phyloP scores from a whole-genome alignment of 129 eudicot genomes.

The Scalesia atractyloides region DNA sequence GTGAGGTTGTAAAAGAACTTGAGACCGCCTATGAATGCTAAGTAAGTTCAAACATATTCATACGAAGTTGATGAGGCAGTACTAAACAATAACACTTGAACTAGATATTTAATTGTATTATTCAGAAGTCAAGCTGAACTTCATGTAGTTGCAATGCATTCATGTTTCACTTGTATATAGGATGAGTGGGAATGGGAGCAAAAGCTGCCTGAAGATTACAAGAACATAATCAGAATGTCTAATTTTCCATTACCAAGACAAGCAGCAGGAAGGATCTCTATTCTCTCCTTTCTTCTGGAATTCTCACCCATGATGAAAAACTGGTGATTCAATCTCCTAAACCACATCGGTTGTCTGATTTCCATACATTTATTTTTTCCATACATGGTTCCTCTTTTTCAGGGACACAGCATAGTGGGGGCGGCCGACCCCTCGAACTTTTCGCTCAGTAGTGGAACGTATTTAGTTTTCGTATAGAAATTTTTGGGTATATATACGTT shows the following conservation, averaged over 20 bases:
- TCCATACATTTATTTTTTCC: too few relatives aligned
- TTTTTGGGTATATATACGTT: too few relatives aligned
- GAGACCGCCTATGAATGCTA: conserved; percentile 29
- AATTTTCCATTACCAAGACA: neutral
- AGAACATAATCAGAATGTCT: conserved; percentile 17
- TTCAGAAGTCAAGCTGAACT: neutral
- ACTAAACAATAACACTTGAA: too few relatives aligned
- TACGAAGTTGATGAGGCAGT: neutral
- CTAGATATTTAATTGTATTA: too few relatives aligned
- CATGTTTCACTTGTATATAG: conserved; percentile 5
- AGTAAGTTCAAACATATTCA: conserved; percentile 24
- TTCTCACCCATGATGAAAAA: conserved; percentile 7
- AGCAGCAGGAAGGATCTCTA: conserved; percentile 28
- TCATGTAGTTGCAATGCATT: neutral
- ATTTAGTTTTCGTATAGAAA: too few relatives aligned
- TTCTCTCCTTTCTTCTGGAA: conserved; percentile 32
- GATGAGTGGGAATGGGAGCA: conserved; percentile 41
- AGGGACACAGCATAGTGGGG: too few relatives aligned
- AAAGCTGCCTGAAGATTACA: conserved; percentile 26
- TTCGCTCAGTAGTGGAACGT: too few relatives aligned
- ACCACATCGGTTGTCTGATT: too few relatives aligned
- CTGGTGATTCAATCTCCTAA: conserved; percentile 15
- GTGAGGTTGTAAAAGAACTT: conserved; percentile 30
- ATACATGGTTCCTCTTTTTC: too few relatives aligned
- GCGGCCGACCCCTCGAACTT: too few relatives aligned